Evolutionary conservation across 208 protist genomes (phyloP), one percentile per base, ranked within the genome.

Genomic region (Baffinella frigidus): DNA sequence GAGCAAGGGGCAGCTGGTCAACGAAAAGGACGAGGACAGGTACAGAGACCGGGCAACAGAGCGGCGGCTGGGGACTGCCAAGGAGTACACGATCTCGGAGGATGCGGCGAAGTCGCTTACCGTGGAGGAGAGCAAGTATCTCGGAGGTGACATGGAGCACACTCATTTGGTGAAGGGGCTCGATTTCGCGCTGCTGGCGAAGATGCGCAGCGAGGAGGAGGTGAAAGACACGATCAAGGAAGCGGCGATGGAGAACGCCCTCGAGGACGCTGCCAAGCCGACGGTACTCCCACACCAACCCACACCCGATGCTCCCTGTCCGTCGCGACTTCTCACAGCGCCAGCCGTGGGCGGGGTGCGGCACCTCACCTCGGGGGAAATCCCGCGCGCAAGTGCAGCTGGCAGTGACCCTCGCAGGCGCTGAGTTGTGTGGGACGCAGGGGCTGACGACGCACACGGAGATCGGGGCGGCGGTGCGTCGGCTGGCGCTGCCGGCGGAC

Each of bases 141-240:
- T 96, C 20, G 96, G 71, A 80, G 96, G 96, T 50, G 96, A 96
- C 83, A 92, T 95, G 45, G 94, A 96, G 89, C 96, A 96, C 93
- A 96, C 96, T 3, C 96, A 96, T 90, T 93, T 96, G 33, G 96
- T 96, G 24, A 96, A 96, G 74, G 96, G 96, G 74, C 92, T 96
- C 20, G 96, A 96, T 77, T 96, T 95, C 84, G 93, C 94, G n/a
- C 94, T 96, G 48, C 92, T 96, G 0, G 30, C 95, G 33, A 96
- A 96, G 77, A 72, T 94, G 84, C 51, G 93, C 44, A 48, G 67
- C 14, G 91, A 93, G 39, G 56, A 89, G 77, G 48, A 87, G 44
- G 48, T 33, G 77, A 87, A 80, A 43, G 20, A 67, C 39, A n/a
- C 39, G 71, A 14, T 11, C 35, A 33, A 77, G 20, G 35, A 77